Percentiles rank a stretch among this genome's conserved stretches.
These are phyloP conservation scores for Brassica incana DNA, from an alignment of 345 rosid genomes.

Conservation along the genomic window DNA sequence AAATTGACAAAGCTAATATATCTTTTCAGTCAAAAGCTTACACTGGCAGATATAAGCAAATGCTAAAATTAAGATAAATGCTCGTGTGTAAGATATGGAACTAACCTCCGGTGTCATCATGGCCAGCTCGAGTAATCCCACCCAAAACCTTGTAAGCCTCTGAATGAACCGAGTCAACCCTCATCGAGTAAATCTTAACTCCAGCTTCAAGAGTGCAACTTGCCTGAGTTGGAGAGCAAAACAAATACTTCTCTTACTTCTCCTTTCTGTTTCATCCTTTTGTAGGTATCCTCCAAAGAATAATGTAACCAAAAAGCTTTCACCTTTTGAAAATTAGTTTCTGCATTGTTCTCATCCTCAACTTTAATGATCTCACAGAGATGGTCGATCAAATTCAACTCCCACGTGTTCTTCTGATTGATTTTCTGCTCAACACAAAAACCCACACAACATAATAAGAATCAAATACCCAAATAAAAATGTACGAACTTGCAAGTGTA, in stretches of 20 bases:
- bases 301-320: conserved; percentile 6
- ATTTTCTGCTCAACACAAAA: conserved; percentile 57
- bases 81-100: neutral
- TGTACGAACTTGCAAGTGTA: neutral
- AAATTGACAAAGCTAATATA: neutral
- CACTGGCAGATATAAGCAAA: neutral
- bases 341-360: conserved; percentile 77
- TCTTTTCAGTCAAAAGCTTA: too few species aligned
- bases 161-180: conserved; percentile 94
- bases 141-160: conserved; percentile 96
- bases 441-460: neutral
- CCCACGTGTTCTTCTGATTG: conserved; percentile 92
- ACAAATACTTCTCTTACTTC: neutral
- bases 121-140: conserved; percentile 86
- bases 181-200: conserved; percentile 82
- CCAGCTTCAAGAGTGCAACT: conserved; percentile 99
- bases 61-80: neutral
- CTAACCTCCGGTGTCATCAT: conserved; percentile 69
- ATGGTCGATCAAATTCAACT: conserved; percentile 81
- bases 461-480: neutral
- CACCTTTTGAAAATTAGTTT: conserved; percentile 95
- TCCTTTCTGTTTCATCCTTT: neutral
- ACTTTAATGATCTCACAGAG: conserved; percentile 81
- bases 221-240: conserved; percentile 49
- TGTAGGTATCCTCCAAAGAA: neutral